Evolutionary conservation across 495 filamentous ascomycete genomes (phyloP).

Genomic region (Aspergillus kassunensis): DNA sequence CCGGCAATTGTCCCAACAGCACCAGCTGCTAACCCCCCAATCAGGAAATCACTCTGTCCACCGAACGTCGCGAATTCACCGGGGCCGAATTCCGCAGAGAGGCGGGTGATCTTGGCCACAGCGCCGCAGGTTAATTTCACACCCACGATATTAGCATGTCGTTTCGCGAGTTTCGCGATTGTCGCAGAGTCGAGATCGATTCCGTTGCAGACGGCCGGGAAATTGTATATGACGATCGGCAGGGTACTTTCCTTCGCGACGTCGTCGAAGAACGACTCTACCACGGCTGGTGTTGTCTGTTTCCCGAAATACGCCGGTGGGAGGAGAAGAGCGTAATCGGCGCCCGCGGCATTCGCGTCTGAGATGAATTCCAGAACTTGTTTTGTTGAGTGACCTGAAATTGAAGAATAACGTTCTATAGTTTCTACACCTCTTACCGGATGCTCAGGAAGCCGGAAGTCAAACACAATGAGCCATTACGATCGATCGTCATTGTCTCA

Average conservation of each 20-base stretch:
- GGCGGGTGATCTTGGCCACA: conserved; percentile 1
- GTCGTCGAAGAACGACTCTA: conserved; percentile 64
- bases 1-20: neutral
- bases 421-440: neutral
- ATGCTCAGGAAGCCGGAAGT: neutral
- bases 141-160: neutral
- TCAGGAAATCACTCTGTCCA: neutral
- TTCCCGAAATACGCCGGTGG: conserved; percentile 70
- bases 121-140: conserved; percentile 3
- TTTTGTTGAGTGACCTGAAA: neutral
- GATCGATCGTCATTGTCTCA: neutral
- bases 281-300: conserved; percentile 47
- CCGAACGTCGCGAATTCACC: neutral
- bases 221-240: conserved; percentile 83
- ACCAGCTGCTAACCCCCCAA: neutral
- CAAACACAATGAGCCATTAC: neutral
- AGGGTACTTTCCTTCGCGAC: conserved; percentile 70
- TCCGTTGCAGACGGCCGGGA: conserved; percentile 67
- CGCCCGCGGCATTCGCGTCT: neutral
- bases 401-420: neutral
- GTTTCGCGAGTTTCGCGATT: neutral
- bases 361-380: conserved; percentile 1
- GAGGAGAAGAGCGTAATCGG: conserved; percentile 52
- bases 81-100: neutral
- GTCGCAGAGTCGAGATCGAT: conserved; percentile 51